phyloP scores from a whole-genome alignment of 2,329 filamentous ascomycete genomes.

The Claviceps sp. region DNA sequence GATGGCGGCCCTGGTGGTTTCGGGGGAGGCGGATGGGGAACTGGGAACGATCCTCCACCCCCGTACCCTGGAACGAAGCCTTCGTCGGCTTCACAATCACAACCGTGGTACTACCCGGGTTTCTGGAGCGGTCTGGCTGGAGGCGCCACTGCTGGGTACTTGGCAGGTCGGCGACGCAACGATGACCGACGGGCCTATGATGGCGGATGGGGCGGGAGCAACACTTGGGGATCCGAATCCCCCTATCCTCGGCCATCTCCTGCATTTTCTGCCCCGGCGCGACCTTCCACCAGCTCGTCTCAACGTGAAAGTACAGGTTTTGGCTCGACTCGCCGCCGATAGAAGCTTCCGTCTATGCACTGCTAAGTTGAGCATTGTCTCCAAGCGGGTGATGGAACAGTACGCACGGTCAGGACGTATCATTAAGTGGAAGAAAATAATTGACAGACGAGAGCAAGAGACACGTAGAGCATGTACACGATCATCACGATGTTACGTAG shows the following conservation, averaged over 20 bases:
- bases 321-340: constrained; percentile 52
- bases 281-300: constrained; percentile 23
- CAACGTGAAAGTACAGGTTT: constrained; percentile 60
- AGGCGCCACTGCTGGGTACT: constrained; percentile 56
- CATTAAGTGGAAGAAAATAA: too few relatives aligned
- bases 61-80: constrained; percentile 27
- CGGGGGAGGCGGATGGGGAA: constrained; percentile 24
- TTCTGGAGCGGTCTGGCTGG: constrained; percentile 60
- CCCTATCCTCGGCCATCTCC: constrained; percentile 11
- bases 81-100: constrained; percentile 6
- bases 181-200: constrained; percentile 12
- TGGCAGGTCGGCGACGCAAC: constrained; percentile 37
- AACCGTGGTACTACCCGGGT: constrained; percentile 52
- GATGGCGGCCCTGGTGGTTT: background rate
- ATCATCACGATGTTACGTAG: background rate
- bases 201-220: constrained; percentile 17
- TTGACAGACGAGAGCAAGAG: background rate
- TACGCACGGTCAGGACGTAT: too few relatives aligned
- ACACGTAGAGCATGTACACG: background rate
- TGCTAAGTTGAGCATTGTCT: too few relatives aligned
- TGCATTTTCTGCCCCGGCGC: constrained; percentile 15
- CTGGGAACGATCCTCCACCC: constrained; percentile 40
- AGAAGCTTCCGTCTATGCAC: background rate
- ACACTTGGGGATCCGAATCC: constrained; percentile 9
- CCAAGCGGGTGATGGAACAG: too few relatives aligned